Conservation (phyloP, 257 asterid species). For the Agastache rugosa region DNA sequence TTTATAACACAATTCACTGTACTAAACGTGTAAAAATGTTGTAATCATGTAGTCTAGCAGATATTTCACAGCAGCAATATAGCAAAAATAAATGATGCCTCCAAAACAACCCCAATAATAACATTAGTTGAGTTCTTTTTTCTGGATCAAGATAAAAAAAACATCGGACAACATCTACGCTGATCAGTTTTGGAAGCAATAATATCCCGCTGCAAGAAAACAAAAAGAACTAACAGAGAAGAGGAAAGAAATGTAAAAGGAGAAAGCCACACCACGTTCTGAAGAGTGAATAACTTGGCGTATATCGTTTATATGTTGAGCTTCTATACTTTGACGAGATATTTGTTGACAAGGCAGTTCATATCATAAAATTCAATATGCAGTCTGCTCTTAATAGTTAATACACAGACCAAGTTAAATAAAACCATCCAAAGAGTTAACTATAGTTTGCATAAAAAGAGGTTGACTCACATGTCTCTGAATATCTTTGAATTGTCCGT, state of each 20-base stretch:
- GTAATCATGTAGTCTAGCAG: neutral
- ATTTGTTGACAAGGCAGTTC: neutral
- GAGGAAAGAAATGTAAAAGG: slow-evolving; percentile 7
- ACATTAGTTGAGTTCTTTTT: neutral
- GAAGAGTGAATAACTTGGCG: slow-evolving; percentile 12
- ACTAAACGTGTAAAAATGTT: neutral
- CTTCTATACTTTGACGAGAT: neutral
- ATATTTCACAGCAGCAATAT: slow-evolving; percentile 1
- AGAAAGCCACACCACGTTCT: slow-evolving; percentile 6
- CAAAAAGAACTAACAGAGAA: slow-evolving; percentile 5
- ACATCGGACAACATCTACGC: slow-evolving; percentile 3
- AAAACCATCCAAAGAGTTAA: slow-evolving; percentile 14
- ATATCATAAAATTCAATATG: slow-evolving; percentile 15
- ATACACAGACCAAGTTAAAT: neutral
- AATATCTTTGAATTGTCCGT: slow-evolving; percentile 50
- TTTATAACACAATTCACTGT: neutral
- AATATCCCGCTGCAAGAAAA: neutral
- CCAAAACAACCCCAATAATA: neutral
- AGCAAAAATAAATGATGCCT: slow-evolving; percentile 5
- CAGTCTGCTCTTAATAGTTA: neutral
- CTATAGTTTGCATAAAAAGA: slow-evolving; percentile 17
- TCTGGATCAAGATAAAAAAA: slow-evolving; percentile 7
- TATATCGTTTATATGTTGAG: neutral
- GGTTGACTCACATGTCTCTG: slow-evolving; percentile 59
- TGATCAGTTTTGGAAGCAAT: slow-evolving; percentile 2